Evolutionary conservation across 306 rosid species (phyloP), one percentile per base, ranked within the genome.

Genomic region (Trifolium subterraneum): DNA sequence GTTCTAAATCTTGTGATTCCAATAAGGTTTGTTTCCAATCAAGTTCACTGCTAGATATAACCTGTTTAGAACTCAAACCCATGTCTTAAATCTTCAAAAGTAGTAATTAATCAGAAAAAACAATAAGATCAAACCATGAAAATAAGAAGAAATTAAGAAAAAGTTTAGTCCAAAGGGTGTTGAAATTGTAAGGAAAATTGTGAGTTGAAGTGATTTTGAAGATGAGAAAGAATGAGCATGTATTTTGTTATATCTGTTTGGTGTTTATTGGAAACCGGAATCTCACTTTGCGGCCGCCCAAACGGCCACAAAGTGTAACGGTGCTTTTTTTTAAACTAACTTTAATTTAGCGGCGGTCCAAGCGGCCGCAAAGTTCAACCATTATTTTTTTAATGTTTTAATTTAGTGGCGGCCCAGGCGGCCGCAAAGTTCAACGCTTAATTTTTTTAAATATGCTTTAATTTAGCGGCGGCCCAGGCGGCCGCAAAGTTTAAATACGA

Each of bases 41-140:
- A 70, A 84, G 72, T 73, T 89, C 92, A 77, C 89, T 85, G 31
- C 88, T 83, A 11, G 73, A 86, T 78, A 56, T 56, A 12, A 94
- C 97, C 78, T 87, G 89, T 82, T 92, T 91, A 13, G 89, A 87
- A 83, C 93, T 94, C 91, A 94, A 84, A 78, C 99, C 97, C 99
- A 94, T 94, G 31, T 68, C 82, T 66, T 14, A 13, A 66, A 76
- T 54, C 51, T 71, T 42, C 27, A 68, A 68, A 44, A 33, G 2
- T 5, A 61, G 12, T 13, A 31, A 36, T 29, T 29, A 13, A 29
- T 20, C 23, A 45, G 10, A 11, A 20, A 3, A 10, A 56, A 12
- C n/a, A 20, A 20, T 5, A 55, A 22, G 70, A 58, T 44, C 33
- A 72, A 23, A 70, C 59, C 27, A 6, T 25, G 45, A 62, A 44